Base-by-base conservation (phyloP, 805 yeast genomes). In the Ascoidea tarda region DNA sequence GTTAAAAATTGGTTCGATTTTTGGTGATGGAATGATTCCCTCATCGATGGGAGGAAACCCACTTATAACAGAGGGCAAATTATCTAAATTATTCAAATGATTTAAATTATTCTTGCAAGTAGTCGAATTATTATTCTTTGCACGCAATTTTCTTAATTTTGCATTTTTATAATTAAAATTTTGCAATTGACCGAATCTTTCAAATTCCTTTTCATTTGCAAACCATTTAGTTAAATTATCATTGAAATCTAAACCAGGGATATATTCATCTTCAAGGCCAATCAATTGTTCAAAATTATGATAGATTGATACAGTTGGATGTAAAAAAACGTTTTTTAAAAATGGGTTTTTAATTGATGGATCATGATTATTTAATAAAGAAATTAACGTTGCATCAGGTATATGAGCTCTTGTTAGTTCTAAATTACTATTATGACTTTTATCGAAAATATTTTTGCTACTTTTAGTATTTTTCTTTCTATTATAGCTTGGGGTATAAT, bases 241-340 rank as follows among this genome's bases (percentile, higher is more conserved):
- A n/a, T 63, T 68, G 56, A 81, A 82, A 59, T 81, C 81, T 33
- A 85, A 69, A 49, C 82, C 86, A 0, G 91, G 91, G 14, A 86
- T 75, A 59, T 84, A 85, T 60, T 86, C 93, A 62, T 84, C 91
- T 59, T 81, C 84, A 58, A 84, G 68, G 0, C 87, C 89, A 42
- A 52, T 44, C n/a, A 58, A 49, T 49, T 50, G 51, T 44, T 52
- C 53, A 46, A 46, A 57, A 47, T 53, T 53, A 21, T 51, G 50
- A 38, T 55, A 54, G 16, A 56, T 52, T 16, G 49, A 48, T 5
- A 53, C 58, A 31, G 51, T 50, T 14, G 56, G 59, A 50, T 56
- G 58, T n/a, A 54, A 46, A n/a, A 16, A 31, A 16, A 45, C n/a
- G 5, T 51, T 48, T 28, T 31, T 50, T 8, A 48, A 16, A 28